These are phyloP conservation scores for Claviceps paspali DNA, from an alignment of 2,329 filamentous ascomycete species.

Conservation along the genomic window DNA sequence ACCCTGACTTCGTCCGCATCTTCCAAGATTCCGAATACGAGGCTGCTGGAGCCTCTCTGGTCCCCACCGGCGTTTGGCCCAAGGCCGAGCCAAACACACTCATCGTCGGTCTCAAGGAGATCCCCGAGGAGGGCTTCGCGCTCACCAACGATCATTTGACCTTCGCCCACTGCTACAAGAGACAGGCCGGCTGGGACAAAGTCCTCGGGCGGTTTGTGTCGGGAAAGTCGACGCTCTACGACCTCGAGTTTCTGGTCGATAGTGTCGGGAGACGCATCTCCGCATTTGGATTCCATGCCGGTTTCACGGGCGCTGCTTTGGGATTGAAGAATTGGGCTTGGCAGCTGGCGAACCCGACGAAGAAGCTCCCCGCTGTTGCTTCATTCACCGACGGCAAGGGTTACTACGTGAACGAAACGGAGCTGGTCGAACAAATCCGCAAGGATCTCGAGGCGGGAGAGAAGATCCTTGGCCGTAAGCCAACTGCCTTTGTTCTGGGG, in stretches of 20 bases:
- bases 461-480: slow-evolving; percentile 51
- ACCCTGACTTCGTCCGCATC: slow-evolving; percentile 35
- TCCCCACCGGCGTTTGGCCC: slow-evolving; percentile 52
- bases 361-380: slow-evolving; percentile 3
- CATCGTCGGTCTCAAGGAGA: slow-evolving; percentile 64
- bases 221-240: slow-evolving; percentile 46
- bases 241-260: slow-evolving; percentile 76
- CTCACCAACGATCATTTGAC: slow-evolving; percentile 13
- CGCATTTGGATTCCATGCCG: slow-evolving; percentile 60
- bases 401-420: slow-evolving; percentile 1
- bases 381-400: slow-evolving; percentile 1
- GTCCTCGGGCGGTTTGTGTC: slow-evolving; percentile 67
- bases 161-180: slow-evolving; percentile 48
- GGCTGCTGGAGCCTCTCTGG: slow-evolving; percentile 46
- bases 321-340: slow-evolving; percentile 66
- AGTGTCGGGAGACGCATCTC: slow-evolving; percentile 55
- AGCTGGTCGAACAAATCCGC: slow-evolving; percentile 28
- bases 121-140: slow-evolving; percentile 54
- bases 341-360: slow-evolving; percentile 9
- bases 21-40: slow-evolving; percentile 47
- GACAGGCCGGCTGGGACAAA: slow-evolving; percentile 62
- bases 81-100: slow-evolving; percentile 53
- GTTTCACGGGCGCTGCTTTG: slow-evolving; percentile 59
- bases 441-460: slow-evolving; percentile 49
- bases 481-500: slow-evolving; percentile 66